A percentile compares a stretch with the other conserved stretches of the same genome.
phyloP scores from a whole-genome alignment of 2,329 filamentous ascomycete species.

The Fusarium sp. region DNA sequence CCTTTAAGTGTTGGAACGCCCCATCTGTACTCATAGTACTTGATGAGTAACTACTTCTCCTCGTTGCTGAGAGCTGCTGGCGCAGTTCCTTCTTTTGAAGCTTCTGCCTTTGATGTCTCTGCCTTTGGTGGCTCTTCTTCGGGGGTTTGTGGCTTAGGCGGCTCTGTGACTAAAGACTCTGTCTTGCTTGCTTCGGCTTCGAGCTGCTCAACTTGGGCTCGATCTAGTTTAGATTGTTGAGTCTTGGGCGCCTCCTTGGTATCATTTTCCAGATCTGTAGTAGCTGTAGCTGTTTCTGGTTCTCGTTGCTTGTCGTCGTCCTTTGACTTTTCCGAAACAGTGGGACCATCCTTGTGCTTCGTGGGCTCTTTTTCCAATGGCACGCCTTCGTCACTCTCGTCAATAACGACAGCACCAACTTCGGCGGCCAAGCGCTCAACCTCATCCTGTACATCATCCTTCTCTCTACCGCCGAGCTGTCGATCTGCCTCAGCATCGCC shows the following conservation, averaged over 20 bases:
- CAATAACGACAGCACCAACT: conserved; percentile 47
- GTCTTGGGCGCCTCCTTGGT: background rate
- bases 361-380: background rate
- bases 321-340: background rate
- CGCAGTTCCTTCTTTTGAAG: background rate
- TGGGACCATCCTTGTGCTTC: background rate
- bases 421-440: conserved; percentile 52
- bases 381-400: conserved; percentile 37
- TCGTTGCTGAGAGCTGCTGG: background rate
- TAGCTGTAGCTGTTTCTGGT: background rate
- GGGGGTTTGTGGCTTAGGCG: background rate
- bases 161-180: background rate
- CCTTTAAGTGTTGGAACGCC: background rate
- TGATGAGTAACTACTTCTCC: conserved; percentile 2
- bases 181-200: background rate
- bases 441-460: conserved; percentile 57
- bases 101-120: background rate
- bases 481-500: conserved; percentile 67
- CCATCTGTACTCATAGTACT: background rate
- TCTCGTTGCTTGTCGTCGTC: background rate
- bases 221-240: conserved; percentile 4
- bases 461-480: conserved; percentile 51
- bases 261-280: background rate
- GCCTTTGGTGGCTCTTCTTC: background rate
- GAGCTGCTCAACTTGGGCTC: background rate